Percentiles rank a stretch among this genome's conserved stretches.
These are phyloP conservation scores for Mycena rosella DNA, from an alignment of 768 basidiomycete genomes.

Conservation along the genomic window DNA sequence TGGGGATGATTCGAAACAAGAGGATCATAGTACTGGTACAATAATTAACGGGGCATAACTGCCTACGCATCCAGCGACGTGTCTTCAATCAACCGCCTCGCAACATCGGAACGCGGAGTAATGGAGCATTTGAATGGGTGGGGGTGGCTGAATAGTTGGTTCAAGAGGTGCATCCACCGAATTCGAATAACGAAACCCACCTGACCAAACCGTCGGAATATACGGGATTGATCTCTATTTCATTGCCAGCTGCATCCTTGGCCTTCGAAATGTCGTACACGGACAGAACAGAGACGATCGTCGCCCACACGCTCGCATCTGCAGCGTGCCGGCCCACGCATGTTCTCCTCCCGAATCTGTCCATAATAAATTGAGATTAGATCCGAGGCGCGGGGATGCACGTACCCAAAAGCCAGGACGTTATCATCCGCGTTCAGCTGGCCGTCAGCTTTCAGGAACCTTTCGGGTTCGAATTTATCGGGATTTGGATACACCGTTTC, in stretches of 20 bases:
- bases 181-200: neutral
- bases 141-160: too few species aligned
- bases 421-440: neutral
- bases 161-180: neutral
- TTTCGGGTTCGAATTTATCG: conserved; percentile 42
- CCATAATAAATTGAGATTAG: neutral
- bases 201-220: conserved; percentile 10
- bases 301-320: conserved; percentile 13
- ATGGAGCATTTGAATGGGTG: neutral
- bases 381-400: neutral
- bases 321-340: conserved; percentile 10
- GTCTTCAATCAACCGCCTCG: neutral
- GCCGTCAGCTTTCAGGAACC: conserved; percentile 39
- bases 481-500: conserved; percentile 43
- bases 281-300: conserved; percentile 7
- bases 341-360: conserved; percentile 16
- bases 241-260: conserved; percentile 62
- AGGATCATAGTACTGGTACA: too few species aligned
- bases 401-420: neutral
- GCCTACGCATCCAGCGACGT: neutral
- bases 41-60: too few species aligned
- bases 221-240: conserved; percentile 43
- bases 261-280: conserved; percentile 34
- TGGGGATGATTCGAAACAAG: too few species aligned
- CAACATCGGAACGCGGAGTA: neutral